phyloP scores from a whole-genome alignment of 2,329 filamentous ascomycete genomes.

The Xylaria sp. region DNA sequence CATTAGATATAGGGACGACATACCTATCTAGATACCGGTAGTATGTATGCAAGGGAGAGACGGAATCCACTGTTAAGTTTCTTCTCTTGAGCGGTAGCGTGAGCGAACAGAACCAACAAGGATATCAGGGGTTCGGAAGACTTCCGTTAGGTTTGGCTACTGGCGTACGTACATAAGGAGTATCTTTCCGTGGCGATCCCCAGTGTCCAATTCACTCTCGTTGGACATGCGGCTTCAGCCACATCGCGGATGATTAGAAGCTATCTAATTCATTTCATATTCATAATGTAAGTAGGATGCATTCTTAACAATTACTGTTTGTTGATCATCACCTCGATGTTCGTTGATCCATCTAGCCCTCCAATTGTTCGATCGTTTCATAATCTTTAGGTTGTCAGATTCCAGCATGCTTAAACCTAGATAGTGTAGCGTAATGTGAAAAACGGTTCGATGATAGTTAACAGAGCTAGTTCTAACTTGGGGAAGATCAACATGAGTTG shows the following conservation, averaged over 20 bases:
- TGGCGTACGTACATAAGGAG: not conserved
- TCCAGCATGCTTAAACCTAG: not conserved
- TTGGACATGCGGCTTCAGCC: not conserved
- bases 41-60: not conserved
- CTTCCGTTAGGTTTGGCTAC: slow-evolving; percentile 2
- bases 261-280: not conserved
- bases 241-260: not conserved
- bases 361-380: not conserved
- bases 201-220: not conserved
- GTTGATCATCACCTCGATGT: not conserved
- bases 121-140: slow-evolving; percentile 10
- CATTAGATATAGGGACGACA: slow-evolving; percentile 3
- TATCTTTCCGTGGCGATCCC: slow-evolving; percentile 1
- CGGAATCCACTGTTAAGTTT: slow-evolving; percentile 3
- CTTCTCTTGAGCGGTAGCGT: not conserved
- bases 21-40: not conserved
- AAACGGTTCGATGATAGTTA: not conserved
- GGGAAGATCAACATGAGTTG: slow-evolving; percentile 15
- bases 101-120: slow-evolving; percentile 11
- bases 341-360: not conserved
- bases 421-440: not conserved
- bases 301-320: too few species aligned
- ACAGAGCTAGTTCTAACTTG: slow-evolving; percentile 1
- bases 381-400: not conserved
- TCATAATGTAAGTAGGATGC: too few species aligned